These are phyloP conservation scores for Triadica sebifera DNA, from an alignment of 345 rosid genomes.

Conservation along the genomic window DNA sequence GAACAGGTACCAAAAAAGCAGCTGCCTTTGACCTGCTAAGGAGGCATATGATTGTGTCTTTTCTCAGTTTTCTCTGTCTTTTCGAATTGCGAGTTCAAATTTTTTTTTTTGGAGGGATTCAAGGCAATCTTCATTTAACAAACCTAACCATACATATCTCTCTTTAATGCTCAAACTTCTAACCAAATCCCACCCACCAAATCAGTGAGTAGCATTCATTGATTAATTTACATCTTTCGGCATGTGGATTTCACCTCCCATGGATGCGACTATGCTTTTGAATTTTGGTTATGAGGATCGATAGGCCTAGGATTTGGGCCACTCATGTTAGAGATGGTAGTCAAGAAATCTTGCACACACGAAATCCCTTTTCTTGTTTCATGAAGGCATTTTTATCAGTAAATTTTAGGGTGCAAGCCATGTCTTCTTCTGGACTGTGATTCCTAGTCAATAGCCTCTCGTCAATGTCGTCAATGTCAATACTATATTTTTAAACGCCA, in stretches of 20 bases:
- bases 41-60: too few relatives aligned
- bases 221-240: not conserved
- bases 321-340: conserved; percentile 5
- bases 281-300: not conserved
- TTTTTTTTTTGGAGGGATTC: too few relatives aligned
- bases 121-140: conserved; percentile 5
- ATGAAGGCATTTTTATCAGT: not conserved
- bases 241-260: not conserved
- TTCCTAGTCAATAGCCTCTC: too few relatives aligned
- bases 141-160: not conserved
- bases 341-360: conserved; percentile 17
- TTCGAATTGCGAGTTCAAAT: conserved; percentile 18
- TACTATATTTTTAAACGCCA: too few relatives aligned
- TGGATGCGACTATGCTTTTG: not conserved
- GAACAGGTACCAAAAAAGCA: not conserved
- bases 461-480: too few relatives aligned
- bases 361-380: conserved; percentile 13
- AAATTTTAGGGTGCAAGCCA: too few relatives aligned
- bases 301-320: not conserved
- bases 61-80: too few relatives aligned
- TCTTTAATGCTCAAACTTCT: conserved; percentile 32
- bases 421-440: too few relatives aligned
- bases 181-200: conserved; percentile 28
- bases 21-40: not conserved
- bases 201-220: not conserved